Base-by-base conservation (phyloP, 2,329 filamentous ascomycete species). In the Aplosporella prunicola region DNA sequence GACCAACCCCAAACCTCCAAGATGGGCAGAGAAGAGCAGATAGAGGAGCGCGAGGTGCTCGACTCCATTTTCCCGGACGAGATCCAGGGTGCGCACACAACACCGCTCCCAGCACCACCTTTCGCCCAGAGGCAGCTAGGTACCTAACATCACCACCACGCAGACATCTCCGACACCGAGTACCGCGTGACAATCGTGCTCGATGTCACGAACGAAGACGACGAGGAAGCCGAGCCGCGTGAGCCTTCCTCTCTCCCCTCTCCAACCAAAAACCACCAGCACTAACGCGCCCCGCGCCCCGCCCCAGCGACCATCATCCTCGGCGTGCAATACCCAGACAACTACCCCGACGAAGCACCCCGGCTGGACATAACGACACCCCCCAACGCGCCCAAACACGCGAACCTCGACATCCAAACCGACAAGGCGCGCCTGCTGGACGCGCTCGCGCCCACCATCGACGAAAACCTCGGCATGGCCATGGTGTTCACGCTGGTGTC, bases 1-100 rank as follows among this genome's bases (percentile, higher is more conserved):
- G 35, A 14, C 13, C 13, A 14, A 33, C 30, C 17, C 22, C 16
- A 17, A 30, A 18, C 5, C 13, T 46, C 16, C 23, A 42, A 35
- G 39, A 71, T 71, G 68, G 68, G 68, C 17, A 49, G 59, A 42
- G 89, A 96, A 70, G 91, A 98, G 43, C 91, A 98, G 62, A 67
- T 80, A 47, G 91, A 98, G 66, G 91, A 98, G 72, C 80, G 88
- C 44, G 91, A 98, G 63, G 89, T 98, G 51, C 85, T 98, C 57
- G 86, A 93, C 56, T 95, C 89, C 43, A 98, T 98, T 56, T 98
- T 96, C 51, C 87, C 91, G 1, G 89, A 98, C 43, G 91, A 98
- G 66, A 94, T 98, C 50, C 89, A 80, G 73, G 82, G 87, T 89
- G 54, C 32, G 60, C 15, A 32, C 14, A n/a, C n/a, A n/a, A n/a